phyloP scores from a whole-genome alignment of 1,139 yeast species.

The Kluyveromyces sp. region DNA sequence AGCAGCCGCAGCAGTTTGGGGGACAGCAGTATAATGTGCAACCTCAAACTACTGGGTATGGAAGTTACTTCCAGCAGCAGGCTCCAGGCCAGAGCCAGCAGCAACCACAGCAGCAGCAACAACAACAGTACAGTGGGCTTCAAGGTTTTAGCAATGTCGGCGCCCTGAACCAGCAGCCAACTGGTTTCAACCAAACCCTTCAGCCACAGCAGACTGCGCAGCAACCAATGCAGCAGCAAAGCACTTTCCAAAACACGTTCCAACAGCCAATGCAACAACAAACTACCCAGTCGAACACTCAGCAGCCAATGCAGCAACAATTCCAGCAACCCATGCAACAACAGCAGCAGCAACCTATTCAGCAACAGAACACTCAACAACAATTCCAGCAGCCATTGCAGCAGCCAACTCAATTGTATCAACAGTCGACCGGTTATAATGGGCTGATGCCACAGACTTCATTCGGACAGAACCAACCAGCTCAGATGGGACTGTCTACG shows the following conservation, averaged over 20 bases:
- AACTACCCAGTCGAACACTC: slow-evolving; percentile 9
- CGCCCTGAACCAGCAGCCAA: slow-evolving; percentile 7
- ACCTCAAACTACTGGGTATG: slow-evolving; percentile 12
- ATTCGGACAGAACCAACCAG: slow-evolving; percentile 14
- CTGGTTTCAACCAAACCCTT: slow-evolving; percentile 9
- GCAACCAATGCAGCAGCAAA: slow-evolving; percentile 14
- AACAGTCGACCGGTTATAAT: slow-evolving; percentile 9
- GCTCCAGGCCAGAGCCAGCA: slow-evolving; percentile 5
- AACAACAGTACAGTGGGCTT: slow-evolving; percentile 11
- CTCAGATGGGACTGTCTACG: slow-evolving; percentile 16
- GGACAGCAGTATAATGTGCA: slow-evolving; percentile 1
- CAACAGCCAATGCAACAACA: slow-evolving; percentile 9
- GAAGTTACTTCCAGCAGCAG: slow-evolving; percentile 11
- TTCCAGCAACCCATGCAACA: slow-evolving; percentile 8
- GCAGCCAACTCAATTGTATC: slow-evolving; percentile 6
- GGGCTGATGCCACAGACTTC: slow-evolving; percentile 15
- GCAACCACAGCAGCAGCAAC: slow-evolving; percentile 10
- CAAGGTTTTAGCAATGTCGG: slow-evolving; percentile 8
- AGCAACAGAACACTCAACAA: slow-evolving; percentile 11
- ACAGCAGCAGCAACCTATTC: slow-evolving; percentile 9
- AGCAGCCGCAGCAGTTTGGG: slow-evolving; percentile 4
- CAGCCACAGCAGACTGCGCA: too few species aligned
- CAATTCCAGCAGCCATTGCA: slow-evolving; percentile 6
- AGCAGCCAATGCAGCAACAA: slow-evolving; percentile 11
- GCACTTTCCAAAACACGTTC: neutral